Conservation (phyloP, 2,329 filamentous ascomycete genomes). For the Clarireedia sp. region DNA sequence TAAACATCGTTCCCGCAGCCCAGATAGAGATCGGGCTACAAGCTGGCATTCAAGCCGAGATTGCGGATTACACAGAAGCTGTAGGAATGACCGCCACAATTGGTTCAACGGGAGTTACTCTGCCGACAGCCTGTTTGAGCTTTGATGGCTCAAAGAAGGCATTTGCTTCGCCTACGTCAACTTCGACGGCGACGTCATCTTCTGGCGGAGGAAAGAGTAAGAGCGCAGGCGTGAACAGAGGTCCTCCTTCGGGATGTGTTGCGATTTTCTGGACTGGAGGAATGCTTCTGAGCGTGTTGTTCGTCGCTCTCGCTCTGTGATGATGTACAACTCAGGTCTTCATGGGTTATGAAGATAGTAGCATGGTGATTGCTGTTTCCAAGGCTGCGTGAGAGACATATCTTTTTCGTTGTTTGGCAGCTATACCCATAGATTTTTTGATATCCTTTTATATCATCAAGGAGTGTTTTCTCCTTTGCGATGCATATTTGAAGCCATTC, state of each 20-base stretch:
- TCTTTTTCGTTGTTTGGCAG: no score
- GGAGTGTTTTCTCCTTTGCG: no score
- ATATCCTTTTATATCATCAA: no score
- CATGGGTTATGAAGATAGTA: no score
- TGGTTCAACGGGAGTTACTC: background rate
- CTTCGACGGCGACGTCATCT: background rate
- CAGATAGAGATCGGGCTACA: background rate
- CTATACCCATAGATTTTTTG: no score
- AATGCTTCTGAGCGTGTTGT: background rate
- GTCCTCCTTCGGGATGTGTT: background rate
- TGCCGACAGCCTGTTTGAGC: slow-evolving; percentile 4
- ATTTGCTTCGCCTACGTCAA: background rate
- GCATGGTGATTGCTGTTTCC: no score
- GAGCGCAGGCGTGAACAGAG: background rate
- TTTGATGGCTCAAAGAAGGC: background rate
- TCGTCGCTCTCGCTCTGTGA: background rate
- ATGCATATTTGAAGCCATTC: no score
- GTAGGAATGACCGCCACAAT: background rate
- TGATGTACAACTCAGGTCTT: background rate
- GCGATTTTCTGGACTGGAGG: background rate
- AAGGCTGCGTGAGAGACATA: no score
- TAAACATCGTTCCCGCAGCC: slow-evolving; percentile 1
- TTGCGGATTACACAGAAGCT: background rate
- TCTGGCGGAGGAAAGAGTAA: background rate
- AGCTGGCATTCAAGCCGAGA: background rate